Conservation (phyloP, 2,329 filamentous ascomycete species). For the Aspergillus oerlinghausenensis region DNA sequence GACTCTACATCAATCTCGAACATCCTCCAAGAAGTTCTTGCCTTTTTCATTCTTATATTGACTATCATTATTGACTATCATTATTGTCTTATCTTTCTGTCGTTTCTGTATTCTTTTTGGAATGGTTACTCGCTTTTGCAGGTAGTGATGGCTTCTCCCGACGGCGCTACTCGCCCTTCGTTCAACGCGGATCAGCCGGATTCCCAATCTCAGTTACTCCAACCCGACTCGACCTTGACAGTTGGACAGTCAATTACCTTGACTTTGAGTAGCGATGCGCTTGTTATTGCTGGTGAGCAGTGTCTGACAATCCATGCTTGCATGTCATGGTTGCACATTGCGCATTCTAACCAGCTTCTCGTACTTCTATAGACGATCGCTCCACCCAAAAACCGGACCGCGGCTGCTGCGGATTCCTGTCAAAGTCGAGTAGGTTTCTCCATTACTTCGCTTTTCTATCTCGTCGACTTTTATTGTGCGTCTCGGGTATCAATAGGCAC, state of each 20-base stretch:
- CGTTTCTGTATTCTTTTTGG: conserved; percentile 6
- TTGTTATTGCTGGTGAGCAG: conserved; percentile 54
- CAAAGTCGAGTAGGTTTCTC: conserved; percentile 44
- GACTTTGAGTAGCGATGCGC: conserved; percentile 56
- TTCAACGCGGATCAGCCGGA: conserved; percentile 27
- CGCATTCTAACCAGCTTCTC: conserved; percentile 1
- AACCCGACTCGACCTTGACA: conserved; percentile 44
- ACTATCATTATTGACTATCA: conserved; percentile 1
- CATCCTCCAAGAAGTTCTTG: not conserved
- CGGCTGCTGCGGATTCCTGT: conserved; percentile 53
- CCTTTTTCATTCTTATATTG: not conserved
- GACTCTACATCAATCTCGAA: not conserved
- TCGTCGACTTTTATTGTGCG: not conserved
- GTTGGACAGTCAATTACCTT: conserved; percentile 57
- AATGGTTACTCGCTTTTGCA: conserved; percentile 6
- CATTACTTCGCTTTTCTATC: conserved; percentile 2
- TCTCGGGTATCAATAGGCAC: not conserved
- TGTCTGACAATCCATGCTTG: conserved; percentile 3
- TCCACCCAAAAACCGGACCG: conserved; percentile 45
- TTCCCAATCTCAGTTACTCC: conserved; percentile 26
- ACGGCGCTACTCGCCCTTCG: conserved; percentile 19
- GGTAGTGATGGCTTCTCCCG: conserved; percentile 19
- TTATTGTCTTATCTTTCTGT: conserved; percentile 9
- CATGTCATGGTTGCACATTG: not conserved
- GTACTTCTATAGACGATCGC: conserved; percentile 46